Evolutionary conservation across 2,329 filamentous ascomycete species (phyloP).

Genomic region (Venturia nashicola): DNA sequence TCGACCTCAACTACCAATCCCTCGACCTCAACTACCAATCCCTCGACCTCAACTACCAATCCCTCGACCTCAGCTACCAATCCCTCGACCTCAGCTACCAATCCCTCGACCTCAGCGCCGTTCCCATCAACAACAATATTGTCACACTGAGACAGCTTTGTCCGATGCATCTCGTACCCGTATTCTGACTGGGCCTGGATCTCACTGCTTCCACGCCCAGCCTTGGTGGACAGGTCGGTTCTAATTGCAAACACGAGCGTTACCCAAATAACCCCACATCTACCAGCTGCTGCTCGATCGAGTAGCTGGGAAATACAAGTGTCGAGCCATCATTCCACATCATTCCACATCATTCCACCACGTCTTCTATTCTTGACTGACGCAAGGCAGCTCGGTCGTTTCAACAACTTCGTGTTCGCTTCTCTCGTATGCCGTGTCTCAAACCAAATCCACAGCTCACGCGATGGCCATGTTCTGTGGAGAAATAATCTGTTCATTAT

Average conservation of each 20-base stretch:
- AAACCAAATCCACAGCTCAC: neutral
- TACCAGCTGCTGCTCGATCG: neutral
- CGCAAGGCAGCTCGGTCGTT: neutral
- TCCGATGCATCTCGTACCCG: neutral
- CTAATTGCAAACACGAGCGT: neutral
- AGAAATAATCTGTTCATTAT: neutral
- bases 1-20: no score
- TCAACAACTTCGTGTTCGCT: neutral
- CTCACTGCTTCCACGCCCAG: neutral
- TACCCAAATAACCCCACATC: neutral
- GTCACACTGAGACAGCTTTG: neutral
- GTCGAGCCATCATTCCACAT: neutral
- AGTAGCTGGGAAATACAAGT: neutral
- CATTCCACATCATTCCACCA: conserved; percentile 1
- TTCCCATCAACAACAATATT: neutral
- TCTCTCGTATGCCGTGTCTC: neutral
- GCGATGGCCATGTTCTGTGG: neutral
- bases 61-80: no score
- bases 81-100: neutral
- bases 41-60: no score
- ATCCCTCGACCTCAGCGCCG: neutral
- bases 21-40: no score
- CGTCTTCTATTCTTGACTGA: neutral
- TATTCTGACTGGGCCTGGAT: neutral
- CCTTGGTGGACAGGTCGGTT: neutral